Evolutionary conservation across 1,284 basidiomycete species (phyloP), one percentile per base, ranked within the genome.

Genomic region (Anthracocystis setariae): DNA sequence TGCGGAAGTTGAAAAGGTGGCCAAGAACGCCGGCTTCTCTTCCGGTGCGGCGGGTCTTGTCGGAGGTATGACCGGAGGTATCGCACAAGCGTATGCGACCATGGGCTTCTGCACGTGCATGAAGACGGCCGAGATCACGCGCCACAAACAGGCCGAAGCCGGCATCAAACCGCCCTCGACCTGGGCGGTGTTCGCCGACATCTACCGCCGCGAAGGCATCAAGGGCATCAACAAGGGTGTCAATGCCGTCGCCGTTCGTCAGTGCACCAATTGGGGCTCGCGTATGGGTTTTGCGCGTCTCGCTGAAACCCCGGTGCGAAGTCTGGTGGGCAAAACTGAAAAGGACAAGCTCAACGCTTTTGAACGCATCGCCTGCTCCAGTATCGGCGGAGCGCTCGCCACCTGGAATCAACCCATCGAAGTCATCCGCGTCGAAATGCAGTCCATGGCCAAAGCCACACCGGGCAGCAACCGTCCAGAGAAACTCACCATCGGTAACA

Each of bases 351-450:
- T 95, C 46, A 86, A 88, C 63, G 88, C 92, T 12, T 33, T 88
- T 17, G 95, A 99, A 84, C 94, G 94, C 85, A 93, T 98, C 78
- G 67, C 91, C 32, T 88, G 94, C 20, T 93, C 92, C n/a, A 89
- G 91, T 0, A 88, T 98, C 71, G 95, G 86, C 27, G 96, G 96
- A 84, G 94, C 96, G 45, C 86, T 98, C 54, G 95, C 92, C 15
- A 97, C 94, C 46, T 99, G 96, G 96, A 99, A 99, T 84, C 96
- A 99, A 85, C 96, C 96, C 43, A 98, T 98, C 76, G 96, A 99
- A 86, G 93, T 96, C 71, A 88, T 95, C 70, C 90, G 93, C 60
- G 92, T 95, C 37, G 93, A 95, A 91, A 98, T 99, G 96, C 96
- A 99, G 89, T 95, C 93, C 45, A 96, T 98, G 90, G 89, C 92